Base-by-base conservation (phyloP, 1,139 yeast genomes). In the Yamadazyma epiphylla region DNA sequence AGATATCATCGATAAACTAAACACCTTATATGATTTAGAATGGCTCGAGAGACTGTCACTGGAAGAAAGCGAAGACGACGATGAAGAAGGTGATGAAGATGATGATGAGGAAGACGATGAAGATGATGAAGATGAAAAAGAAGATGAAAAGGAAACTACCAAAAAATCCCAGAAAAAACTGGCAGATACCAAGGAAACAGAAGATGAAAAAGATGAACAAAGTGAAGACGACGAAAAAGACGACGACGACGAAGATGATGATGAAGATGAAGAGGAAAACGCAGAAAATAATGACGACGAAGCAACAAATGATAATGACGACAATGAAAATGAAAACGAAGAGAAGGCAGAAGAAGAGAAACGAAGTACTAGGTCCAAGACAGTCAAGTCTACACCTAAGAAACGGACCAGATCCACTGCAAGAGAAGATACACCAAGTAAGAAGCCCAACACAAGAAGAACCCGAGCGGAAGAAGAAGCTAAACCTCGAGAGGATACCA, bases 1-100 rank as follows among this genome's bases (percentile, higher is more conserved):
- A 1, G 83, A 80, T 26, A 63, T 84, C 6, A 77, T 85, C 81
- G 63, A 58, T 12, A 79, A 77, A 45, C 61, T 84, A 12, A 57
- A 47, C 3, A 58, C 60, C 14, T 55, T 76, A 27, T 84, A 80
- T 47, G 68, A 81, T 44, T 55, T 83, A 27, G 62, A 67, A 6
- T 72, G 70, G 26, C 60, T 80, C 12, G 85, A 80, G 10, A 10
- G 9, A 7, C 10, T 10, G 20, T 10, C 10, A 10, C 7, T 7
- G 9, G 31, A 27, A 5, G 24, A 17, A 9, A 16, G 16, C 6
- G 17, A 25, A 9, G 19, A 23, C 7, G 29, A 21, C 8, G 26
- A 24, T 7, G 26, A 24, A 5, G 19, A 24, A 5, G 20, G 14
- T 5, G 24, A 22, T 13, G 15, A 22, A 5, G 12, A 21, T 5